Percentiles rank a stretch among this genome's conserved stretches.
These are phyloP conservation scores for Lolium rigidum DNA, from an alignment of 176 grass and related monocot species.

Conservation along the genomic window DNA sequence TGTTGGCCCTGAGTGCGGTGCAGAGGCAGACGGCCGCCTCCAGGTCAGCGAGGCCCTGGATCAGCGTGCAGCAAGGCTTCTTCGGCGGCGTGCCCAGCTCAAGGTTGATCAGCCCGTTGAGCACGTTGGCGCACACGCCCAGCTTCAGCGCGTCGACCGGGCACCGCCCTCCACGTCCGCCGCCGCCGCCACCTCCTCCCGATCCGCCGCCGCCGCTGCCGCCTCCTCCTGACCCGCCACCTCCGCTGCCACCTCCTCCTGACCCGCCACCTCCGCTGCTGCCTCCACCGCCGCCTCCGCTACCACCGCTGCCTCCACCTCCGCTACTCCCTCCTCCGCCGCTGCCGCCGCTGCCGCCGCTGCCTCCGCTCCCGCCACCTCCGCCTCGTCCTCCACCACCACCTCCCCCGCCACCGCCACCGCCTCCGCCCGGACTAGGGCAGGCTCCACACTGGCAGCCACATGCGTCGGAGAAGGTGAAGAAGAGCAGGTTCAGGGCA, in stretches of 20 bases:
- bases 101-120: slow-evolving; percentile 70
- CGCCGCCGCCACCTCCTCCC: not conserved
- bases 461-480: slow-evolving; percentile 59
- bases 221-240: not conserved
- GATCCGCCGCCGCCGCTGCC: not conserved
- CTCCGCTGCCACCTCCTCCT: not conserved
- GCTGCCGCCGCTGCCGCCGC: not conserved
- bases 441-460: slow-evolving; percentile 27
- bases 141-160: slow-evolving; percentile 77
- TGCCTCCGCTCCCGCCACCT: not conserved
- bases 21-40: slow-evolving; percentile 86
- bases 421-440: slow-evolving; percentile 35
- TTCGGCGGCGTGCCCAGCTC: slow-evolving; percentile 64
- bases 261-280: not conserved
- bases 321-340: not conserved
- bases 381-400: not conserved
- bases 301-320: not conserved
- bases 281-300: fast-evolving
- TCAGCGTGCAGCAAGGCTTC: slow-evolving; percentile 70
- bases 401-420: not conserved
- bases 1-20: slow-evolving; percentile 66
- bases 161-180: not conserved
- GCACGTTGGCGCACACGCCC: slow-evolving; percentile 76
- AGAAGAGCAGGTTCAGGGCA: slow-evolving; percentile 60
- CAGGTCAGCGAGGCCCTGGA: slow-evolving; percentile 77